Percentiles rank a stretch among this genome's conserved stretches.
Evolutionary conservation across 768 basidiomycete species (phyloP).

Genomic region (Rubroboletus pulcherrimus): DNA sequence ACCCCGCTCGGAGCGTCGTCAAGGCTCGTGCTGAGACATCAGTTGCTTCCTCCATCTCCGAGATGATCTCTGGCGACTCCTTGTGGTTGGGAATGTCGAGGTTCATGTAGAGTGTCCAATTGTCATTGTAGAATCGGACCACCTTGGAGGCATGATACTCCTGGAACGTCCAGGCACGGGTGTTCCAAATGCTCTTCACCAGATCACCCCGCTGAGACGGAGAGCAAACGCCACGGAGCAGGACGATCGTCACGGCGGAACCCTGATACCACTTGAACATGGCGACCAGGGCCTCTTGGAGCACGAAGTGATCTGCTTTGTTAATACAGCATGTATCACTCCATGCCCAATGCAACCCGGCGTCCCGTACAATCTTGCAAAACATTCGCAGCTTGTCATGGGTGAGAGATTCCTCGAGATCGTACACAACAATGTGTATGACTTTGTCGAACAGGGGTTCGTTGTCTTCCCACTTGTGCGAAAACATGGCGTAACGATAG

Average conservation of each 20-base stretch:
- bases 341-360: not conserved
- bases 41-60: not conserved
- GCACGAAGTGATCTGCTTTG: not conserved
- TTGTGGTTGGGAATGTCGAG: not conserved
- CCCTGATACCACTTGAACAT: not conserved
- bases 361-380: not conserved
- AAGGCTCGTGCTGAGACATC: not conserved
- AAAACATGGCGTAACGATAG: slow-evolving; percentile 5
- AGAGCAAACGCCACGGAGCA: not conserved
- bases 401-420: not conserved
- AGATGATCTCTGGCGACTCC: not conserved
- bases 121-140: not conserved
- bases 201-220: not conserved
- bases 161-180: not conserved
- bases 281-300: not conserved
- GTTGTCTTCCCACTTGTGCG: slow-evolving; percentile 6
- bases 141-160: not conserved
- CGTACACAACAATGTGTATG: not conserved
- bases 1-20: not conserved
- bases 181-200: not conserved
- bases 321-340: not conserved
- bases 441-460: not conserved
- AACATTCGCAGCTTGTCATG: not conserved
- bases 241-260: not conserved
- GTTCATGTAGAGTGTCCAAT: not conserved